Conservation (phyloP, 768 basidiomycete species). For the Mycena maculata region DNA sequence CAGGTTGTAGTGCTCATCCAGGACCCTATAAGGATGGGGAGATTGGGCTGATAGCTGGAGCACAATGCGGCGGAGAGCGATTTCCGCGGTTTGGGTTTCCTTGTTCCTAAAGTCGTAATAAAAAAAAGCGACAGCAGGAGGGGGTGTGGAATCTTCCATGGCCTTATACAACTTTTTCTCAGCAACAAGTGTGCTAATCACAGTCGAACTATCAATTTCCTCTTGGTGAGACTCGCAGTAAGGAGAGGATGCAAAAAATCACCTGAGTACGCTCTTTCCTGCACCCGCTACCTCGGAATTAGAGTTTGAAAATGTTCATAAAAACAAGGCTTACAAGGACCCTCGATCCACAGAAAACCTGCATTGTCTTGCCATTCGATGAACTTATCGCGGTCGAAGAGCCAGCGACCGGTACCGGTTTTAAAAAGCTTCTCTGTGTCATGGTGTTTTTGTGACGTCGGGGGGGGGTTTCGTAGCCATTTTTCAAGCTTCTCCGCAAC, state of each 20-base stretch:
- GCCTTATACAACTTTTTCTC: neutral
- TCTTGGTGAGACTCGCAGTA: too few species aligned
- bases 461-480: neutral
- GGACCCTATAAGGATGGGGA: too few species aligned
- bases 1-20: neutral
- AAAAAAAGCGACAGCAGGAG: neutral
- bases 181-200: neutral
- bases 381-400: neutral
- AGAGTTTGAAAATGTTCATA: neutral
- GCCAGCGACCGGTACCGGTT: neutral
- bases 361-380: conserved; percentile 10
- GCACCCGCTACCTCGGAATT: neutral
- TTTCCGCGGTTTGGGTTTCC: too few species aligned
- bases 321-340: conserved; percentile 3
- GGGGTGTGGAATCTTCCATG: neutral
- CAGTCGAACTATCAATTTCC: neutral
- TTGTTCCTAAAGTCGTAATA: too few species aligned
- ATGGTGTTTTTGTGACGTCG: neutral
- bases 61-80: too few species aligned
- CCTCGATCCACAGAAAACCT: neutral
- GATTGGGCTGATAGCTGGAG: too few species aligned
- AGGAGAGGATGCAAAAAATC: too few species aligned
- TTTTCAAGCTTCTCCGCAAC: too few species aligned
- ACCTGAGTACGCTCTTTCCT: conserved; percentile 10
- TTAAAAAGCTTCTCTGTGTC: neutral